Base-by-base conservation (phyloP, 306 rosid genomes). In the Rubus parviflorus region DNA sequence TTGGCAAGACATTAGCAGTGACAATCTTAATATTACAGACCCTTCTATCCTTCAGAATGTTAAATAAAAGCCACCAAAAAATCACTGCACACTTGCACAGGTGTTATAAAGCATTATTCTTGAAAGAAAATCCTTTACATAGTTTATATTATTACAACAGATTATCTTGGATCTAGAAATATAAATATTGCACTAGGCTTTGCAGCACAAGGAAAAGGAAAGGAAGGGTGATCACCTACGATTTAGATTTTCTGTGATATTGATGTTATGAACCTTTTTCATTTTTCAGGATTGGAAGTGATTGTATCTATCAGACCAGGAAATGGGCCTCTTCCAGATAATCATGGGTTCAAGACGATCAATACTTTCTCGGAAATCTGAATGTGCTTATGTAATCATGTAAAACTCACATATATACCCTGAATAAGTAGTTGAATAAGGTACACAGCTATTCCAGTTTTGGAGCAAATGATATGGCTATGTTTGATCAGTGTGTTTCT, bases 301-400 rank as follows among this genome's bases (percentile, higher is more conserved):
- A 68, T 88, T 42, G 69, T 94, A 77, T 89, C 96, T 41, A 81
- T 90, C 81, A 86, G 98, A 80, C 98, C 98, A 3, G 98, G 97
- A 81, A 94, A 94, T 75, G 97, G 86, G 75, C 88, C 96, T 72
- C 94, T 94, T 83, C 98, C 94, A 46, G 92, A 88, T 67, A 79
- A 87, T 63, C 96, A 90, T 72, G 97, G 89, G 23, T 94, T 92
- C 91, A 90, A 83, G 87, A 90, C 96, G 37, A 46, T 94, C 80
- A 87, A 68, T 56, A 90, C 94, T 66, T 94, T 94, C 81, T 70
- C 54, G 8, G 92, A 90, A 76, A 88, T 89, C 80, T 92, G 85
- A 90, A 79, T 41, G n/a, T 48, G 43, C 81, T 11, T 23, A 42
- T 75, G 66, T 37, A 70, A 56, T 72, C 58, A 68, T 77, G 79